phyloP scores from a whole-genome alignment of 345 rosid genomes.

The Sonneratia caseolaris region DNA sequence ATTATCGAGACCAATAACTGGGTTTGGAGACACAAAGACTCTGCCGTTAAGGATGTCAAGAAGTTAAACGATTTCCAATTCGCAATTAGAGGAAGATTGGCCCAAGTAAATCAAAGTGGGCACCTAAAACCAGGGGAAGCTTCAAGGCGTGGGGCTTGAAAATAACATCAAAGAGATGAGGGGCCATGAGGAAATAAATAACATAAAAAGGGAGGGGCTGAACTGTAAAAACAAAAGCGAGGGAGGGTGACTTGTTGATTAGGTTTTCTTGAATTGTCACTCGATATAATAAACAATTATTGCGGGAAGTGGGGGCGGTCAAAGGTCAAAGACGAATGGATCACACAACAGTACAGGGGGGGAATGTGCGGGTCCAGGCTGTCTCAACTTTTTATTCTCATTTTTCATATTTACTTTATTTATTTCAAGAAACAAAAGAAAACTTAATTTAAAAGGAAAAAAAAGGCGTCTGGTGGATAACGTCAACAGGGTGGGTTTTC shows the following conservation, averaged over 20 bases:
- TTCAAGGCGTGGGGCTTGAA: not conserved
- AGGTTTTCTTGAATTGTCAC: not conserved
- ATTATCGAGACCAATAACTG: too few species aligned
- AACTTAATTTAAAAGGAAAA: too few species aligned
- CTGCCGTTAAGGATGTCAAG: too few species aligned
- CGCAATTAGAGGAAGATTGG: too few species aligned
- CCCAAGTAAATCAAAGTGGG: too few species aligned
- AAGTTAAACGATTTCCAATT: too few species aligned
- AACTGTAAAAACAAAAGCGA: not conserved
- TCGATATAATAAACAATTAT: not conserved
- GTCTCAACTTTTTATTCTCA: conserved; percentile 19
- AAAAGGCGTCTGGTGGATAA: not conserved
- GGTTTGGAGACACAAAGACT: too few species aligned
- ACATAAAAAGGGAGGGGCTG: not conserved
- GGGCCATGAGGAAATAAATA: not conserved
- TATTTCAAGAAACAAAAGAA: not conserved
- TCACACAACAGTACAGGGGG: conserved; percentile 5
- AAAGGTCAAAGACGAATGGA: conserved; percentile 43
- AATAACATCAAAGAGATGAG: not conserved
- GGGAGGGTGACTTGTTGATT: not conserved
- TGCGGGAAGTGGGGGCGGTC: conserved; percentile 24
- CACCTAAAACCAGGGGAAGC: not conserved
- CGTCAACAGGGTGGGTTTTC: conserved; percentile 4
- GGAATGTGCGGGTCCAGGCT: conserved; percentile 49
- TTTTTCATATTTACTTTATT: not conserved